Base-by-base conservation (phyloP, 306 rosid species). In the Chamaecrista fasciculata region DNA sequence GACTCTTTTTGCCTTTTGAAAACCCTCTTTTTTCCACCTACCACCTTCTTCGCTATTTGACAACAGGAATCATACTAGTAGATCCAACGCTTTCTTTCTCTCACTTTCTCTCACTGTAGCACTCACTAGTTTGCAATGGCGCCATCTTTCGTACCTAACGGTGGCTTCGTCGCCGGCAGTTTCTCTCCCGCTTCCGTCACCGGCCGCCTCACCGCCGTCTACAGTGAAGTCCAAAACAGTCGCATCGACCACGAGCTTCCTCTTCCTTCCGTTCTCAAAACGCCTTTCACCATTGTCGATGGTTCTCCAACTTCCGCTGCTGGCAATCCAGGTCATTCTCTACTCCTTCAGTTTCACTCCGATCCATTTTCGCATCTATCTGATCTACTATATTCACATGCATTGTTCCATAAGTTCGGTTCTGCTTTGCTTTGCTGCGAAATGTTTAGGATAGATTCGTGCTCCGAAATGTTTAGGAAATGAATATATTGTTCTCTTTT, bases 271-370 rank as follows among this genome's bases (percentile, higher is more conserved):
- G 99, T 95, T 52, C 90, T 95, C 78, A 79, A 67, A 39, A 51
- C 56, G 57, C 76, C 86, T 24, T 95, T 95, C 83, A 80, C 87
- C 66, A 73, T 95, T 53, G 82, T 83, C 31, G 95, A 91, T 10
- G 99, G 99, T 18, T 91, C 99, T 1, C 80, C 62, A 1, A 91
- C 96, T 89, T 85, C 99, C 15, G 99, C 99, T 28, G 97, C 96
- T 24, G 99, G 97, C 3, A 95, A 86, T 75, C 96, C 99, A 64
- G 97, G 97, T 95, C 29, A 43, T 2, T 44, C 65, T 66, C 9
- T 43, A 37, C 28, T 0, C 56, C 43, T 47, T 34, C 16, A 18
- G 2, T 47, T 43, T 40, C 66, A 0, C 24, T 80, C 66, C 40
- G 84, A 81, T 89, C 86, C 57, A 15, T 46, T 31, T 71, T 12